A percentile compares a stretch with the other conserved stretches of the same genome.
phyloP scores from a whole-genome alignment of 805 yeast genomes.

The Saccharomycopsis amapae region DNA sequence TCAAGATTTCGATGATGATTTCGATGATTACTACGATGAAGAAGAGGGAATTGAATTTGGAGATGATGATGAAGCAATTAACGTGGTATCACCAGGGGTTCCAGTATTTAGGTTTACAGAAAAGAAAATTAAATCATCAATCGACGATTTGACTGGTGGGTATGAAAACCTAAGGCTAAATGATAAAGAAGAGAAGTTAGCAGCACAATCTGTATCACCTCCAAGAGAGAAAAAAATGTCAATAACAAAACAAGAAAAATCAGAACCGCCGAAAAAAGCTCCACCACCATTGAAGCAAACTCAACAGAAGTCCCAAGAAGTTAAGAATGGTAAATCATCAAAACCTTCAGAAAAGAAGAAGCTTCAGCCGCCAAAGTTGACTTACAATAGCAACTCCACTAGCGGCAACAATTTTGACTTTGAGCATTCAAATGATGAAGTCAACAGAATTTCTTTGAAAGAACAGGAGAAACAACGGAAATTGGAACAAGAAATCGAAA shows the following conservation, averaged over 20 bases:
- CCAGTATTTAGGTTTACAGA: slow-evolving; percentile 12
- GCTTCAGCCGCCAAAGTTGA: background rate
- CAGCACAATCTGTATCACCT: background rate
- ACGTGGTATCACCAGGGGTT: slow-evolving; percentile 22
- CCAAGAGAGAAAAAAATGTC: background rate
- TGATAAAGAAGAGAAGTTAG: background rate
- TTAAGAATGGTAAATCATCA: too few species aligned
- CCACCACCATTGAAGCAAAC: too few species aligned
- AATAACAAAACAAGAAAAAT: too few species aligned
- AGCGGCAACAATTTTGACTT: slow-evolving; percentile 15
- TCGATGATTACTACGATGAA: slow-evolving; percentile 13
- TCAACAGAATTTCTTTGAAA: background rate
- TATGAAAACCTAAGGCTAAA: slow-evolving; percentile 14
- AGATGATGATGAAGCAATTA: slow-evolving; percentile 20
- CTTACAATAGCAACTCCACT: background rate
- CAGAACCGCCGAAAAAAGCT: background rate
- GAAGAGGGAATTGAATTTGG: slow-evolving; percentile 10
- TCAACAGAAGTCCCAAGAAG: too few species aligned
- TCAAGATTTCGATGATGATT: slow-evolving; percentile 9
- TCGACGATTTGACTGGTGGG: slow-evolving; percentile 16
- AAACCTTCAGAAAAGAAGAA: too few species aligned
- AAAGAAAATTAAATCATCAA: slow-evolving; percentile 1
- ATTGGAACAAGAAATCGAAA: slow-evolving; percentile 9
- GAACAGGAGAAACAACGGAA: slow-evolving; percentile 9
- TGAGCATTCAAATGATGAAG: background rate